Evolutionary conservation across 768 basidiomycete genomes (phyloP), one percentile per base, ranked within the genome.

Genomic region (Panus rudis): DNA sequence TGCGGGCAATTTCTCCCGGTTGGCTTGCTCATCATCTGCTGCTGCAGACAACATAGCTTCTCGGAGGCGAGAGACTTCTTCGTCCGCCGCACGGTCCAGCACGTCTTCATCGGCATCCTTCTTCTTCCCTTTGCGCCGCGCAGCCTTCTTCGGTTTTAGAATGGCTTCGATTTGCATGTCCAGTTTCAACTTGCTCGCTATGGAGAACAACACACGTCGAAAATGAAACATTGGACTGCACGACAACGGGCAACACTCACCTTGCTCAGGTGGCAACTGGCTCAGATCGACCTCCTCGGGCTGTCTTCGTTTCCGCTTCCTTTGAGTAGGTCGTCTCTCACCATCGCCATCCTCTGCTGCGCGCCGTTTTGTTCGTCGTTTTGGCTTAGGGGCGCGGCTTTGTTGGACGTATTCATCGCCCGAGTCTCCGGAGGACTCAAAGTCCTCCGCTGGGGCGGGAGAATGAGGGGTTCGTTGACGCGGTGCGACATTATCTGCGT

Each of bases 131-230:
- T 75, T 78, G 28, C 70, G 75, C 13, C 83, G 69, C 22, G 73
- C 70, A 3, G 70, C 62, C 60, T 84, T 87, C 59, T 87, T 90
- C 3, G 81, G 70, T 63, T 89, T 91, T 16, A 93, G 71, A 42
- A 92, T 92, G 14, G 83, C 84, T 46, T 94, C 90, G 46, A 98
- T 78, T 53, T 81, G 73, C 73, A 83, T 84, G 55, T 92, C 86
- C 25, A 96, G 68, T 1, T 79, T 79, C 32, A 80, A 63, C 65
- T 87, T 87, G 50, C 71, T 81, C 8, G 81, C 92, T 96, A 60
- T 13, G 37, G 37, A 38, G 28, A 39, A 17, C n/a, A 35, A n/a
- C 28, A 30, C 10, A 30, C 10, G n/a, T 30, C 28, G 28, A 10
- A 30, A 30, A n/a, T 30, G n/a, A n/a, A 30, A n/a, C n/a, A 30